Percentiles rank a stretch among this genome's conserved stretches.
phyloP scores from a whole-genome alignment of 768 basidiomycete genomes.

The Clitopilus hobsonii region DNA sequence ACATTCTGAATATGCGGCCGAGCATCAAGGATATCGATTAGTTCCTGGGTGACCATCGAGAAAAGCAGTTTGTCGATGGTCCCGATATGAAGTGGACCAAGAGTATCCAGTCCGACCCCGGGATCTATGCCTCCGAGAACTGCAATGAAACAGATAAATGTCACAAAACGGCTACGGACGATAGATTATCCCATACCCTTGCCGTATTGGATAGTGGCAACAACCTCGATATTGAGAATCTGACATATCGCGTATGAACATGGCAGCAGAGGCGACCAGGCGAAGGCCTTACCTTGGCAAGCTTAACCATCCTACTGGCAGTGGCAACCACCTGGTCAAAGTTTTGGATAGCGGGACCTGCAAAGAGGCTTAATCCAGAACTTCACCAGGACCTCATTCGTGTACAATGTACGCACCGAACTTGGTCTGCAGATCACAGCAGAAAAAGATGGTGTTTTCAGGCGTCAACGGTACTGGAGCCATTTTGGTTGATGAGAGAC shows the following conservation, averaged over 20 bases:
- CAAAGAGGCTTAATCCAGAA: neutral
- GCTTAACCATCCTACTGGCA: slow-evolving; percentile 69
- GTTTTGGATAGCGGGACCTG: slow-evolving; percentile 51
- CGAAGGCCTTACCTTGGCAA: slow-evolving; percentile 52
- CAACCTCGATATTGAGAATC: slow-evolving; percentile 63
- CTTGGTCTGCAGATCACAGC: slow-evolving; percentile 81
- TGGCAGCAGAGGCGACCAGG: neutral
- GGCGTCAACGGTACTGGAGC: slow-evolving; percentile 17
- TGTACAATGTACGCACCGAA: slow-evolving; percentile 50
- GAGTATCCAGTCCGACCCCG: slow-evolving; percentile 48
- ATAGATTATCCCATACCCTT: slow-evolving; percentile 42
- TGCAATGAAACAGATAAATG: slow-evolving; percentile 19
- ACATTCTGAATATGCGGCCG: slow-evolving; percentile 50
- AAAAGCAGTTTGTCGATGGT: slow-evolving; percentile 75
- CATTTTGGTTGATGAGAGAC: slow-evolving; percentile 13
- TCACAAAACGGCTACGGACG: neutral
- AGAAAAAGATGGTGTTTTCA: slow-evolving; percentile 55
- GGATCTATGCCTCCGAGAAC: slow-evolving; percentile 66
- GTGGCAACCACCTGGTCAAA: slow-evolving; percentile 70
- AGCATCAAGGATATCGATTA: slow-evolving; percentile 44
- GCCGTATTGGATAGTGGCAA: slow-evolving; percentile 84
- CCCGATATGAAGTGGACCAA: slow-evolving; percentile 53
- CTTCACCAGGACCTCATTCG: neutral
- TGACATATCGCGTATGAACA: too few species aligned
- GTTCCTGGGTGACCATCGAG: slow-evolving; percentile 76